phyloP scores from a whole-genome alignment of 1,284 basidiomycete genomes.

The Cutaneotrichosporon arboriforme region DNA sequence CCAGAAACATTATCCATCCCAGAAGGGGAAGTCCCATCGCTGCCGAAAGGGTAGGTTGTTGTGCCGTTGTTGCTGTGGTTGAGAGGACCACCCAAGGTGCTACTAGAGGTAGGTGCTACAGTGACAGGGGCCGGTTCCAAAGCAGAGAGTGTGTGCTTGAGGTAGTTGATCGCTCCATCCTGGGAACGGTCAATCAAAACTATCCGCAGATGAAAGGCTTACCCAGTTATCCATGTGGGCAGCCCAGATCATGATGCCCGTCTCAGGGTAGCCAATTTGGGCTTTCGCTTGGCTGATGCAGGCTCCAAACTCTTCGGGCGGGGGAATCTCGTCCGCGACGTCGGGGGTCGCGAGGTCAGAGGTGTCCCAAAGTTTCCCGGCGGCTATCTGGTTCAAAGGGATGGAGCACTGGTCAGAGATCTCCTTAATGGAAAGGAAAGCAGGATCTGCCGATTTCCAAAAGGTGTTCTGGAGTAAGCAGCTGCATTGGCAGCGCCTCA shows the following conservation, averaged over 20 bases:
- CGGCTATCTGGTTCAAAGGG: slow-evolving; percentile 11
- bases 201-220: not conserved
- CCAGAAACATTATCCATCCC: too few relatives aligned
- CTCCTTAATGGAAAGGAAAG: slow-evolving; percentile 14
- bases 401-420: slow-evolving; percentile 15
- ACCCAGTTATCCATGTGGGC: slow-evolving; percentile 13
- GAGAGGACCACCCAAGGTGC: too few relatives aligned
- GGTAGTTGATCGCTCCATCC: slow-evolving; percentile 12
- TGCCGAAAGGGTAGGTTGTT: too few relatives aligned
- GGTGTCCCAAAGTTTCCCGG: slow-evolving; percentile 16
- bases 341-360: slow-evolving; percentile 11
- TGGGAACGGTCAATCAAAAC: not conserved
- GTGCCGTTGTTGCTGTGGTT: too few relatives aligned
- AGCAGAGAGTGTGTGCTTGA: slow-evolving; percentile 1
- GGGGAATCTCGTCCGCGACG: slow-evolving; percentile 9
- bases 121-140: not conserved
- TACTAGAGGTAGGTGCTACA: not conserved
- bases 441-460: slow-evolving; percentile 9
- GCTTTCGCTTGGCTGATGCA: slow-evolving; percentile 14
- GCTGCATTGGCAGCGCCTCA: not conserved
- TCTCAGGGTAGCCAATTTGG: slow-evolving; percentile 6
- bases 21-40: too few relatives aligned
- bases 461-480: not conserved
- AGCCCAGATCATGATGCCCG: slow-evolving; percentile 19
- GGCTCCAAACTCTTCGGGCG: slow-evolving; percentile 8